Percentiles rank a stretch among this genome's conserved stretches.
phyloP scores from a whole-genome alignment of 2,329 filamentous ascomycete species.

The Fusarium agapanthi region DNA sequence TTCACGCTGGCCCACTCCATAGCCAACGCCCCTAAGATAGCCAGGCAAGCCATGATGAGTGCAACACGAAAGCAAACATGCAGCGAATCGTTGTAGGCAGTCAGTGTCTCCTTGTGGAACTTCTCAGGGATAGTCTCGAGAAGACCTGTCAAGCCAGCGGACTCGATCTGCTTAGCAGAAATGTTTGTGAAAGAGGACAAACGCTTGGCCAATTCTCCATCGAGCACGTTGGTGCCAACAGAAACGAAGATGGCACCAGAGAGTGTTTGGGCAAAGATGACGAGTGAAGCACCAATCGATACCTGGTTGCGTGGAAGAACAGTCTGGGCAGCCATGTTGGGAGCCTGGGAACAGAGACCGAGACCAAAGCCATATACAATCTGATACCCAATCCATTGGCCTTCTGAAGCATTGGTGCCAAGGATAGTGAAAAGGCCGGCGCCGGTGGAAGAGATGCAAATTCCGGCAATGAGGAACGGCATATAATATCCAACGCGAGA shows the following conservation, averaged over 20 bases:
- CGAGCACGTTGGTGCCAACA: constrained; percentile 61
- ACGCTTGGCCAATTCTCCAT: constrained; percentile 50
- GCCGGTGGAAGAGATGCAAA: constrained; percentile 47
- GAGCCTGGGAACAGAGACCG: constrained; percentile 56
- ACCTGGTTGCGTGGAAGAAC: constrained; percentile 54
- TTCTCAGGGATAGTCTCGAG: neutral
- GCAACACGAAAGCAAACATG: constrained; percentile 63
- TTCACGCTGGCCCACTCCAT: constrained; percentile 2
- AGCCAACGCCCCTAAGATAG: constrained; percentile 55
- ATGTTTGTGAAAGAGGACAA: constrained; percentile 7
- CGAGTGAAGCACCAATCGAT: constrained; percentile 56
- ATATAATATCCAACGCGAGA: constrained; percentile 52
- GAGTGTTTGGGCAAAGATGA: constrained; percentile 56
- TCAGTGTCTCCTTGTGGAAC: constrained; percentile 15
- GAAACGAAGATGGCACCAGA: constrained; percentile 60
- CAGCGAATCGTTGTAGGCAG: constrained; percentile 65
- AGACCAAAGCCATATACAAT: constrained; percentile 54
- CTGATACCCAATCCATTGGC: constrained; percentile 45
- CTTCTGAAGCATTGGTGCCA: constrained; percentile 20
- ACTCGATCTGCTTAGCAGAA: constrained; percentile 13
- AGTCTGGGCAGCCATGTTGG: constrained; percentile 56
- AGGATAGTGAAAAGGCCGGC: constrained; percentile 54
- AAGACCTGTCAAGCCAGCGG: constrained; percentile 6
- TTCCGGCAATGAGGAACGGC: constrained; percentile 50
- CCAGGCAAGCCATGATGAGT: constrained; percentile 57